A percentile compares a stretch with the other conserved stretches of the same genome.
These are phyloP conservation scores for Tuctoria greenei DNA, from an alignment of 176 grass and related monocot genomes.

Conservation along the genomic window DNA sequence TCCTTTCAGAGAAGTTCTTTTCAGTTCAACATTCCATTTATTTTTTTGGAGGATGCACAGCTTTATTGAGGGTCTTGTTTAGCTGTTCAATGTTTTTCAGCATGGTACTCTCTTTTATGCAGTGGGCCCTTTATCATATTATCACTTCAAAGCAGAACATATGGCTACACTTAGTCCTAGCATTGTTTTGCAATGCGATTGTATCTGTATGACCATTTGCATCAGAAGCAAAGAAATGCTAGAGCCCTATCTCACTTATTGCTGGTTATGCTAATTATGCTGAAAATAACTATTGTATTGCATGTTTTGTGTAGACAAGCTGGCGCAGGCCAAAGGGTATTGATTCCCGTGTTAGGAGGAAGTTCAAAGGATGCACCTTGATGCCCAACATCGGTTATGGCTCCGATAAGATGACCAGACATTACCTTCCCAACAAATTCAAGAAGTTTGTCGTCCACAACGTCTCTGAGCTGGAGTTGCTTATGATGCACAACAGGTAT, in stretches of 20 bases:
- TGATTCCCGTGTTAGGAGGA: constrained; percentile 72
- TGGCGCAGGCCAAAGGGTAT: constrained; percentile 87
- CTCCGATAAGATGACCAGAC: constrained; percentile 73
- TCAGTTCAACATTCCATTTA: neutral
- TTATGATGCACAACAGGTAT: constrained; percentile 93
- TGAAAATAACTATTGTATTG: neutral
- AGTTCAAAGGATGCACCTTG: constrained; percentile 74
- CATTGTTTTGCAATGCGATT: neutral
- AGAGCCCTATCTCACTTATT: no score
- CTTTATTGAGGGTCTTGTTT: neutral
- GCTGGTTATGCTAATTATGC: neutral
- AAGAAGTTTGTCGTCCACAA: constrained; percentile 86
- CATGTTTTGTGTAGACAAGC: constrained; percentile 40
- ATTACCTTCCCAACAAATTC: constrained; percentile 74
- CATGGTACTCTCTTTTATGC: neutral
- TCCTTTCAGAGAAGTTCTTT: constrained; percentile 46
- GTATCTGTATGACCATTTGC: neutral
- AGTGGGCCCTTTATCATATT: neutral
- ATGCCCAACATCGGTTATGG: constrained; percentile 80
- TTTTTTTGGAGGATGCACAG: neutral
- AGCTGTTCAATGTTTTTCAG: neutral
- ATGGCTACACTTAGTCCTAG: neutral
- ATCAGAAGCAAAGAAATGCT: neutral
- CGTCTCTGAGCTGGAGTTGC: constrained; percentile 62
- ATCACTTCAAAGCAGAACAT: neutral